Conservation (phyloP, 2,329 filamentous ascomycete species). For the Macrophomina pseudophaseolina region DNA sequence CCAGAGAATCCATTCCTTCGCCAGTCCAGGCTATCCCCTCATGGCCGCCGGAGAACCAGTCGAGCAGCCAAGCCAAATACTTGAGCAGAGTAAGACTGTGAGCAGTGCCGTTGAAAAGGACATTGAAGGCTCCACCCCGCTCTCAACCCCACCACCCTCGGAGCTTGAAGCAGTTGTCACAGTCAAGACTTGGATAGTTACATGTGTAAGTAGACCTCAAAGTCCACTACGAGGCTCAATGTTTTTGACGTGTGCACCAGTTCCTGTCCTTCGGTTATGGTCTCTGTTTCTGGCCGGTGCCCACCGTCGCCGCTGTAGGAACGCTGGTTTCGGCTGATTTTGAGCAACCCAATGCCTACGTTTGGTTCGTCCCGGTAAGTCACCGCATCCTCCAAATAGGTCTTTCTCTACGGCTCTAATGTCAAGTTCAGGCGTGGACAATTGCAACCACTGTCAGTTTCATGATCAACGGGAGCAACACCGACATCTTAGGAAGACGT, state of each 20-base stretch:
- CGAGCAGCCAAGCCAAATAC: background rate
- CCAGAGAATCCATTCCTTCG: background rate
- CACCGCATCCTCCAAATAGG: background rate
- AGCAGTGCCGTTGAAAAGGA: background rate
- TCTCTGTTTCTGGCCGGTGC: constrained; percentile 38
- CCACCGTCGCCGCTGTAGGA: constrained; percentile 36
- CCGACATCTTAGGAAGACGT: constrained; percentile 54
- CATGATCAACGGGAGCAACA: constrained; percentile 46
- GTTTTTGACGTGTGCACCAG: background rate
- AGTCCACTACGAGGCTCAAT: background rate
- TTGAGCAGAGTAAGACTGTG: background rate
- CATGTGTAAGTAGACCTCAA: background rate
- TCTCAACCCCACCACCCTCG: background rate
- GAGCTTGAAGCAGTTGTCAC: constrained; percentile 17
- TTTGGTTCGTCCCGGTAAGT: constrained; percentile 32
- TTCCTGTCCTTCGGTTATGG: constrained; percentile 37
- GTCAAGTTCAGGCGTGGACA: constrained; percentile 27
- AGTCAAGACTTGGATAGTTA: constrained; percentile 17
- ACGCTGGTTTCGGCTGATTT: constrained; percentile 9
- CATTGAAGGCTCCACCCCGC: background rate
- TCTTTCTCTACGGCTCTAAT: background rate
- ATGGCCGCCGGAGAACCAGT: background rate
- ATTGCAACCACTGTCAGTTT: constrained; percentile 32
- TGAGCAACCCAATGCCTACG: constrained; percentile 14
- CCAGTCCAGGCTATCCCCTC: background rate